Evolutionary conservation across 352 stramenopile genomes (phyloP).

Genomic region (Phytopythium aichiense): DNA sequence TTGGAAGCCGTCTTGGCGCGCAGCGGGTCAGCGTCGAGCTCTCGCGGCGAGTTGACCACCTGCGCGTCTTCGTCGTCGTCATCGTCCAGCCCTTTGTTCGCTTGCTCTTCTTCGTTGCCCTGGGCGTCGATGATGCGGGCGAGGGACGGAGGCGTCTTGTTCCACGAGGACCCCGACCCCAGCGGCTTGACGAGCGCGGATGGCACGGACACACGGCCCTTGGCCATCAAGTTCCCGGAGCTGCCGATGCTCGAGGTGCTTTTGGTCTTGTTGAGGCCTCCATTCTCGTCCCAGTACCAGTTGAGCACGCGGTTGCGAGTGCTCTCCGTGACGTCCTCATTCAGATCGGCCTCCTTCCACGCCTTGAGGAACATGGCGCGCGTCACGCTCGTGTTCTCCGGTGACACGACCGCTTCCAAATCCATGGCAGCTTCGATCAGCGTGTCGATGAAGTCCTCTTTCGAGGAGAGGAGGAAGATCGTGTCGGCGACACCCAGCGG

Average conservation of each 20-base stretch:
- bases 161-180: background rate
- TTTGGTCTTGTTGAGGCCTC: slow-evolving; percentile 8
- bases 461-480: slow-evolving; percentile 46
- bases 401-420: slow-evolving; percentile 28
- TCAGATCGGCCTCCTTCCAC: slow-evolving; percentile 32
- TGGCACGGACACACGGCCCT: background rate
- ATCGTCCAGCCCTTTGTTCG: slow-evolving; percentile 9
- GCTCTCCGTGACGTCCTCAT: slow-evolving; percentile 30
- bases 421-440: slow-evolving; percentile 50
- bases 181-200: background rate
- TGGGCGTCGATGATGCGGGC: slow-evolving; percentile 3
- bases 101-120: slow-evolving; percentile 9
- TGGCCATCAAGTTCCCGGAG: background rate
- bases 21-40: slow-evolving; percentile 19
- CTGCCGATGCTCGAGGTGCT: background rate
- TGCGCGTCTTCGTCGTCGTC: slow-evolving; percentile 15
- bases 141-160: background rate
- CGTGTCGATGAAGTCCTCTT: slow-evolving; percentile 57
- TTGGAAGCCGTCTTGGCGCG: slow-evolving; percentile 3
- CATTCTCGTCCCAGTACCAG: slow-evolving; percentile 58
- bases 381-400: slow-evolving; percentile 16
- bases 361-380: slow-evolving; percentile 31
- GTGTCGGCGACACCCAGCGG: slow-evolving; percentile 35
- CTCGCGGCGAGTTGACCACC: slow-evolving; percentile 35
- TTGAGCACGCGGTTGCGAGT: slow-evolving; percentile 35